These are phyloP conservation scores for Dothideomycetidae sp. DNA, from an alignment of 2,329 filamentous ascomycete species.

Conservation along the genomic window DNA sequence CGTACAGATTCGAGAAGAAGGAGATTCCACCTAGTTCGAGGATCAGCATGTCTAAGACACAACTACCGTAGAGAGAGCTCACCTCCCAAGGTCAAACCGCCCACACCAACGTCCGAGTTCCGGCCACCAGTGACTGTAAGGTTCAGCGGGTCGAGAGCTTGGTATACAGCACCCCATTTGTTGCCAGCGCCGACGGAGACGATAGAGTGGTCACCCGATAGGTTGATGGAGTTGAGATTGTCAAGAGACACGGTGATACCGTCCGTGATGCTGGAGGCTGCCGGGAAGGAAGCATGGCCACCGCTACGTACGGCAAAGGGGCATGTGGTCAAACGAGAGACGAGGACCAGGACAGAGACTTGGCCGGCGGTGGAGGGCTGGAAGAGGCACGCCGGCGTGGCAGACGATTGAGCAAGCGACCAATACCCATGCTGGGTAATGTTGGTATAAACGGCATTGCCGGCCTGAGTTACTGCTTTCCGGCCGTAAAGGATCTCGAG, in stretches of 20 bases:
- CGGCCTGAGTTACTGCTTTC: not conserved
- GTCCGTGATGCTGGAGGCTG: slow-evolving; percentile 14
- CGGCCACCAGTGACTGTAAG: slow-evolving; percentile 49
- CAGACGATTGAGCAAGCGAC: not conserved
- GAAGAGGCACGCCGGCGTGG: not conserved
- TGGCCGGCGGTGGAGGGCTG: not conserved
- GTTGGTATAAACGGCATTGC: not conserved
- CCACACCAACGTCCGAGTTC: slow-evolving; percentile 48
- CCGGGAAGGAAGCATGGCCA: slow-evolving; percentile 16
- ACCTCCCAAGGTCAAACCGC: slow-evolving; percentile 43
- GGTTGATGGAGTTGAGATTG: slow-evolving; percentile 11
- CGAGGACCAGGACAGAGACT: not conserved
- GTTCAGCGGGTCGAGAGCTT: slow-evolving; percentile 24
- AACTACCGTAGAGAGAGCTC: not conserved
- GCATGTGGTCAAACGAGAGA: slow-evolving; percentile 1
- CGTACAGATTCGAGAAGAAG: not conserved
- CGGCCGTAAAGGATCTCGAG: not conserved
- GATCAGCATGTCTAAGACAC: not conserved
- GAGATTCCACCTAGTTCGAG: not conserved
- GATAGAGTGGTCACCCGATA: slow-evolving; percentile 9
- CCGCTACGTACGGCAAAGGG: slow-evolving; percentile 18
- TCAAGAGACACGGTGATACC: slow-evolving; percentile 17
- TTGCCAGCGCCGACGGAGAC: slow-evolving; percentile 13
- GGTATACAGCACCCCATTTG: slow-evolving; percentile 12
- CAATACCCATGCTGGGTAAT: not conserved